Base-by-base conservation (phyloP, 2,329 filamentous ascomycete genomes). In the Aspergillus persii region DNA sequence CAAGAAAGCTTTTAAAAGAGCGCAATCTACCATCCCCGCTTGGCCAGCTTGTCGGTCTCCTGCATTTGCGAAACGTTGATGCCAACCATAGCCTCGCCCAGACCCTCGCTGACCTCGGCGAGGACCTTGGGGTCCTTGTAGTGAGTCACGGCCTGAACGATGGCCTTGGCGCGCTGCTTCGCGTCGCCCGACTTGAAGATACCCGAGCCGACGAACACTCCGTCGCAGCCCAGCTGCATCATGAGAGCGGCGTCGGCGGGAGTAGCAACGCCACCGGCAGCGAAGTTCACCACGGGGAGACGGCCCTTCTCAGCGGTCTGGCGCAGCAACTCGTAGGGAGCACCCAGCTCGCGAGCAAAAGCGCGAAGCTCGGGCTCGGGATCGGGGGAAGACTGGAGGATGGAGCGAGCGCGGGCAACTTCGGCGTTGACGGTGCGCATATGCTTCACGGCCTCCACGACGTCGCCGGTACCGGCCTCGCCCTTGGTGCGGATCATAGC, bases 401-500 rank as follows among this genome's bases (percentile, higher is more conserved):
- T 86, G 54, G 76, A 77, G 39, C 80, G 77, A 6, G 94, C 94
- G 63, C 85, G 82, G 3, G 88, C 86, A 68, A 98, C 96, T 71
- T 98, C 89, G 26, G 81, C 79, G 73, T 89, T 95, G 64, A 98
- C 90, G 9, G 90, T 92, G 73, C 95, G 90, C 86, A 97, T 96
- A 84, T 99, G 95, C 73, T 90, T 88, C 52, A 98, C 94, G 23
- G 95, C 95, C 82, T 98, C 94, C 69, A 98, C 90, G 54, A 99
- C 92, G 75, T 99, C 95, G 63, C 95, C 95, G 0, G 95, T 98
- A 63, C 95, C 95, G 41, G 95, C 95, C 81, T 99, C 95, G 65
- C 95, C 95, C 83, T 98, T 99, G 65, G 95, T 99, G 70, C 95
- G 89, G 79, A 99, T 97, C 94, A 99, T 98, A 71, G 94, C 94